Base-by-base conservation (phyloP, 192 early-diverging fungal genomes). In the Umbelopsis sp. region DNA sequence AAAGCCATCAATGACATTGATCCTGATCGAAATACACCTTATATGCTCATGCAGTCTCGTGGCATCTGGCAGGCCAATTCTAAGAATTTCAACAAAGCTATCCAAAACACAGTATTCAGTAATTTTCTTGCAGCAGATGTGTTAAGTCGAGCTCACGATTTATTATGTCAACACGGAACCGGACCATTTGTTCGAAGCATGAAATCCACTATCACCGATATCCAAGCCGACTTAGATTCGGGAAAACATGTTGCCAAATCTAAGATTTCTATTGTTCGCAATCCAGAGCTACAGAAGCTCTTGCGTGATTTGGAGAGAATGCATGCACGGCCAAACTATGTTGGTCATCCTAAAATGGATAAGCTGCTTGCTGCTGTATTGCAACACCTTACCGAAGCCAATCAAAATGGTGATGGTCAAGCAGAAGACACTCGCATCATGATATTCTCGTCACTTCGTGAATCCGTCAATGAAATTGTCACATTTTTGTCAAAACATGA, bases 271-370 rank as follows among this genome's bases (percentile, higher is more conserved):
- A 66, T 90, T 51, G 62, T 77, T 20, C 70, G 80, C 4, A 66
- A 78, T 36, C 71, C 72, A 24, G 77, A 76, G 5, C 77, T 88
- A 21, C 66, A 66, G 4, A 53, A 52, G 5, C 70, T 90, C 36
- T 65, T 90, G 56, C 75, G 5, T 34, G 65, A 17, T 68, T 88
- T 25, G 49, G 81, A 11, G 11, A 43, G n/a, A 65, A 79, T 62
- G 65, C 53, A 85, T n/a, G 70, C 68, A 6, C 75, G 74, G 3
- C 76, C 82, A 0, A 72, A 52, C 11, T 89, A 87, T 66, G 47
- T 89, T 26, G 86, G 89, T 9, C 96, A 98, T 80, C 95, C 95
- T 7, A 98, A 98, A 77, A 72, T 96, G 9, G 88, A 91, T 44
- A 73, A 82, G 17, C 77, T 96, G 29, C 75, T 92, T 7, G 71